These are phyloP conservation scores for Metschnikowia lachancei DNA, from an alignment of 805 yeast species.

Conservation along the genomic window DNA sequence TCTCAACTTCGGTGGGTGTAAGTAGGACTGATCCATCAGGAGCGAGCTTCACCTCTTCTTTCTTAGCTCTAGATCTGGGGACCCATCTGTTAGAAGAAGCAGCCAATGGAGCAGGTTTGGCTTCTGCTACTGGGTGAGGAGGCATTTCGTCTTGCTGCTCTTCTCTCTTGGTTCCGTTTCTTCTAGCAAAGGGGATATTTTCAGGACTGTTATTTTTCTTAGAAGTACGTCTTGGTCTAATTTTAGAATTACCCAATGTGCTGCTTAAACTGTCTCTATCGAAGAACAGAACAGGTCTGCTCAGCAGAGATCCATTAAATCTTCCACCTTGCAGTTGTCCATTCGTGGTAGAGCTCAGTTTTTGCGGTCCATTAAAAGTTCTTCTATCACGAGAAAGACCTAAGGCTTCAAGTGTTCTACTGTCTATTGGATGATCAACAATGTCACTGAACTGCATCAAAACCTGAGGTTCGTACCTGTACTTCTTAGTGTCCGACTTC, in stretches of 20 bases:
- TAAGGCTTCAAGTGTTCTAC: constrained; percentile 42
- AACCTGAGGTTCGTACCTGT: constrained; percentile 78
- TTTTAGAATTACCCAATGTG: constrained; percentile 63
- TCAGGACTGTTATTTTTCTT: constrained; percentile 51
- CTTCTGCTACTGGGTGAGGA: constrained; percentile 59
- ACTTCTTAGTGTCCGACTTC: constrained; percentile 34
- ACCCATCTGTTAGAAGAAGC: constrained; percentile 90
- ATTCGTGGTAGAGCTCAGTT: constrained; percentile 36
- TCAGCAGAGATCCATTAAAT: constrained; percentile 40
- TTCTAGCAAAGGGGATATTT: too few species aligned
- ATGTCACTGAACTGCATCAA: constrained; percentile 69
- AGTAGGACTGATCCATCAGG: constrained; percentile 78
- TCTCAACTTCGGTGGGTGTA: constrained; percentile 67
- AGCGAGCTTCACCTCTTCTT: constrained; percentile 57
- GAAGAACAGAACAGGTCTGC: constrained; percentile 37
- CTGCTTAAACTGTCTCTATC: constrained; percentile 60
- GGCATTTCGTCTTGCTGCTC: constrained; percentile 40
- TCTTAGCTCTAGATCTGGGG: constrained; percentile 68
- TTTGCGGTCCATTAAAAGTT: constrained; percentile 23
- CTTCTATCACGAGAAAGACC: constrained; percentile 33
- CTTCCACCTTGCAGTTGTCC: constrained; percentile 33
- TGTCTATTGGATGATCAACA: constrained; percentile 57
- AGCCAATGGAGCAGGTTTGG: constrained; percentile 77
- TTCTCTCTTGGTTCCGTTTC: constrained; percentile 46
- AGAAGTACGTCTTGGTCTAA: constrained; percentile 53